Evolutionary conservation across 2,329 filamentous ascomycete genomes (phyloP), one percentile per base, ranked within the genome.

Genomic region (Ophiostoma ips): DNA sequence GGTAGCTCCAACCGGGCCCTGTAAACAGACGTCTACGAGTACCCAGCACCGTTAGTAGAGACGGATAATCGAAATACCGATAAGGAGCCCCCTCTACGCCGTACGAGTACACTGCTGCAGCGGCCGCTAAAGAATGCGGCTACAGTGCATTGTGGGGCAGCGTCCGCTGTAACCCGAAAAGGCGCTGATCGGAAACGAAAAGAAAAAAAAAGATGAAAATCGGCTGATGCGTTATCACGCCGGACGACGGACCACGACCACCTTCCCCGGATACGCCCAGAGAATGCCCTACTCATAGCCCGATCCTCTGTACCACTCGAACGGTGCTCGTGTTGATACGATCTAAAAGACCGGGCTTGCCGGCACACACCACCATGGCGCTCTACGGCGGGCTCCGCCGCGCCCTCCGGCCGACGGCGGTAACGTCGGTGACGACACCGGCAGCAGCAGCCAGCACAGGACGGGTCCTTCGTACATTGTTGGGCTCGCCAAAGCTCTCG

Each of bases 11-110:
- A 19, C n/a, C n/a, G 38, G 10, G 11, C 48, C 43, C 18, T 38
- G 41, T 33, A 38, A 30, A 3, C 21, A 4, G 12, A 47, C 8
- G 13, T 9, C 19, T 6, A 34, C 31, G 12, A n/a, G 36, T 19
- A 18, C 19, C 31, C 19, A 30, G 44, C 18, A 45, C 3, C 15
- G 7, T 28, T 13, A n/a, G 40, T 15, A 43, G 8, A 19, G 34
- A n/a, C 46, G 50, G 50, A 52, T 35, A 46, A 52, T 49, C 35
- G n/a, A 49, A 49, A 41, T 24, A 41, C 50, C 50, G 47, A 43
- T 37, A 31, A 19, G 24, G 30, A 19, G 18, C 37, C 43, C 49
- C 41, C 35, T 33, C 28, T 6, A 31, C n/a, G n/a, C n/a, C n/a
- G n/a, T 31, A 9, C 8, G 16, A 9, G n/a, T 43, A 43, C 41